These are phyloP conservation scores for Blastobotrys illinoisensis DNA, from an alignment of 1,139 yeast genomes.

Conservation along the genomic window DNA sequence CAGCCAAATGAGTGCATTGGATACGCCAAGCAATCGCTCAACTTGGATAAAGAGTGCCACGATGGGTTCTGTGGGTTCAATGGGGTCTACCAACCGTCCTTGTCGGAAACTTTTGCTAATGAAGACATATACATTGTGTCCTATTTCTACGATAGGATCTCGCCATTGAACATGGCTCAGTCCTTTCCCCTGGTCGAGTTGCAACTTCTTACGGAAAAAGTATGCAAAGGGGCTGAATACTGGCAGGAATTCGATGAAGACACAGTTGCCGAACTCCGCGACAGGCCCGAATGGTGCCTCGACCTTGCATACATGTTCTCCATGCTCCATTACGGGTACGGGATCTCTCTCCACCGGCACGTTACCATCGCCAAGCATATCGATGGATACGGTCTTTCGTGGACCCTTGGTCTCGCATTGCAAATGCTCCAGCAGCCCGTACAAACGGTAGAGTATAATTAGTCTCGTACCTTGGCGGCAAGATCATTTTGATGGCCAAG, in stretches of 20 bases:
- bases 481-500: not conserved
- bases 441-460: constrained; percentile 6
- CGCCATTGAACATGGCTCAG: constrained; percentile 80
- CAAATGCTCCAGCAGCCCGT: constrained; percentile 50
- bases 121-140: constrained; percentile 78
- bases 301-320: constrained; percentile 83
- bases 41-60: constrained; percentile 68
- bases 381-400: constrained; percentile 77
- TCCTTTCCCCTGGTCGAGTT: constrained; percentile 74
- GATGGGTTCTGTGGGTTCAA: constrained; percentile 82
- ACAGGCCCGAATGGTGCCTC: constrained; percentile 85
- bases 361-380: constrained; percentile 78
- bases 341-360: constrained; percentile 77
- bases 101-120: constrained; percentile 63
- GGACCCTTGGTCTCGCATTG: constrained; percentile 93
- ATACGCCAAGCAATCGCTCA: constrained; percentile 67
- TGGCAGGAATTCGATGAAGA: constrained; percentile 60
- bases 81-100: constrained; percentile 91
- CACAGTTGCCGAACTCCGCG: constrained; percentile 53
- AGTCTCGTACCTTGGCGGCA: no score
- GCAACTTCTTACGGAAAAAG: constrained; percentile 63
- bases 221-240: constrained; percentile 68
- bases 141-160: constrained; percentile 83
- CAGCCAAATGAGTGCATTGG: constrained; percentile 68
- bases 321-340: constrained; percentile 86